Evolutionary conservation across 306 rosid genomes (phyloP), one percentile per base, ranked within the genome.

Genomic region (Malus sieversii): DNA sequence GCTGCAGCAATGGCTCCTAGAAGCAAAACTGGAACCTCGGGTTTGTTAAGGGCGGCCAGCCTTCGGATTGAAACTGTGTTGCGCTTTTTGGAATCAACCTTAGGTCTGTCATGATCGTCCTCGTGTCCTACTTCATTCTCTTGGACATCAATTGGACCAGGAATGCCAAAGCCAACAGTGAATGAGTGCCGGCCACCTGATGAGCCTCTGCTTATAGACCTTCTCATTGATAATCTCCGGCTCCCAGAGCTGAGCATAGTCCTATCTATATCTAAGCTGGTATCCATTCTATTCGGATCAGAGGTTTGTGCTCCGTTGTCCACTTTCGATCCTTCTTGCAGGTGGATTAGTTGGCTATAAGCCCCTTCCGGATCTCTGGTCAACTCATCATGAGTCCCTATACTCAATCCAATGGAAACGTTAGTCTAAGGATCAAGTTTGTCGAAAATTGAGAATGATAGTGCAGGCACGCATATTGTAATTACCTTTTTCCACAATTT

Each of bases 321-420:
- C 78, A 55, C 82, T 18, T 70, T 69, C 1, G 76, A 67, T 79
- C 93, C 87, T 80, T 85, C 90, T 81, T 95, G 98, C 16, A 95
- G 82, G 59, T 86, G 91, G 74, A 95, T 60, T 61, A 95, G 90
- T 71, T 95, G 98, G 40, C 91, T 86, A 79, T 92, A 95, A 73
- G 95, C 92, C 48, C 98, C 98, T 33, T 87, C 76, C 8, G 84
- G 82, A 76, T 89, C 72, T 77, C 77, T 71, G 61, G 79, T 84
- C 78, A 95, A 85, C 82, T 90, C 90, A 8, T 42, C 80, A 66
- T 95, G 96, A 62, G 91, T 86, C 72, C 98, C 98, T 91, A 69
- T 23, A 58, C 8, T 68, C 69, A 33, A 23, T 66, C 40, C 18
- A 45, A 15, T 12, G 30, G 58, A 20, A 53, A 72, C 8, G 27